Conservation (phyloP, 1,284 basidiomycete genomes). For the Melanopsichium pennsylvanicum region DNA sequence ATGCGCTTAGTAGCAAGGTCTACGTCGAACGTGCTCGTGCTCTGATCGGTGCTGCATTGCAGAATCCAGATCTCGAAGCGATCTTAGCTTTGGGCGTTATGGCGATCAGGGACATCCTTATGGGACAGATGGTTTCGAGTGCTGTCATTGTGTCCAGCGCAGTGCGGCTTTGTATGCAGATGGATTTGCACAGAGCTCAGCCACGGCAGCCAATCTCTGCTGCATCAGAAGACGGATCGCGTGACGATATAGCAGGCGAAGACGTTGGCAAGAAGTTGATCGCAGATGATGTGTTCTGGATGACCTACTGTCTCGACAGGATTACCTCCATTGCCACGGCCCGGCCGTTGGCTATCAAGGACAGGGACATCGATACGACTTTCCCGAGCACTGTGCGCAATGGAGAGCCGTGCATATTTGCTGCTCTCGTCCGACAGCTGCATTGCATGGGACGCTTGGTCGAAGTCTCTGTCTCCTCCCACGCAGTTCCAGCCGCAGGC, state of each 20-base stretch:
- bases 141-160: conserved; percentile 28
- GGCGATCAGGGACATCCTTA: conserved; percentile 32
- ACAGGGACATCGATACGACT: conserved; percentile 27
- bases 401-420: conserved; percentile 36
- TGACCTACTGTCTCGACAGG: conserved; percentile 39
- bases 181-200: conserved; percentile 27
- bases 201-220: conserved; percentile 6
- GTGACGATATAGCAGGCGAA: neutral
- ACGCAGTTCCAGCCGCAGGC: neutral
- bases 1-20: conserved; percentile 24
- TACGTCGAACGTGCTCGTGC: conserved; percentile 28
- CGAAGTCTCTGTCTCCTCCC: conserved; percentile 7
- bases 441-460: conserved; percentile 30
- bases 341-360: conserved; percentile 33
- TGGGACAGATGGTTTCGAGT: conserved; percentile 22
- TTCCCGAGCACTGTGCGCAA: conserved; percentile 30
- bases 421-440: conserved; percentile 37
- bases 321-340: conserved; percentile 32
- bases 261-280: neutral
- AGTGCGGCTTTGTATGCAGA: conserved; percentile 30
- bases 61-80: conserved; percentile 25
- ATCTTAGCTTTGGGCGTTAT: conserved; percentile 37
- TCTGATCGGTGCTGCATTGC: conserved; percentile 26
- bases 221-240: neutral
- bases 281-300: conserved; percentile 29